These are phyloP conservation scores for Choanephora cucurbitarum DNA, from an alignment of 371 early-diverging fungal species.

Conservation along the genomic window DNA sequence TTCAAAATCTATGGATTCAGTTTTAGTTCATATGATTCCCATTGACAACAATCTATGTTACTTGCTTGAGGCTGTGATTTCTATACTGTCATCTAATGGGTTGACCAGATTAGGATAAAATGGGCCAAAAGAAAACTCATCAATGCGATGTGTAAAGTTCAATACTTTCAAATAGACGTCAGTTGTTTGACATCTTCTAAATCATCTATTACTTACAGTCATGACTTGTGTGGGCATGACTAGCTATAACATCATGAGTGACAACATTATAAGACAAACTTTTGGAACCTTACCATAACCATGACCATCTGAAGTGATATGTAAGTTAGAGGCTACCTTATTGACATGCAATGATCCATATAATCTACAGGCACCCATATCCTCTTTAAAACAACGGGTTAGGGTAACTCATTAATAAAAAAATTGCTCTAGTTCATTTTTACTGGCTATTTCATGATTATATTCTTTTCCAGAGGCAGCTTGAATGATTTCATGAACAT, in stretches of 20 bases:
- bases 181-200: too few relatives aligned
- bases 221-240: slow-evolving; percentile 63
- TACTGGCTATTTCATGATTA: slow-evolving; percentile 39
- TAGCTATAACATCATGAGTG: slow-evolving; percentile 22
- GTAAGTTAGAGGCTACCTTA: slow-evolving; percentile 87
- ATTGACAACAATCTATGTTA: too few relatives aligned
- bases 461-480: slow-evolving; percentile 45
- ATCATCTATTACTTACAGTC: slow-evolving; percentile 59
- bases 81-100: slow-evolving; percentile 83
- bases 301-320: slow-evolving; percentile 89
- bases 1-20: slow-evolving; percentile 71
- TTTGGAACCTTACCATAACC: slow-evolving; percentile 85
- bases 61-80: slow-evolving; percentile 62
- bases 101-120: slow-evolving; percentile 83
- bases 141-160: slow-evolving; percentile 94
- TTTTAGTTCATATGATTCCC: too few relatives aligned
- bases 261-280: too few relatives aligned
- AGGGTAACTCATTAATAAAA: background rate
- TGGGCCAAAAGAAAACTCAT: slow-evolving; percentile 87
- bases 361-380: slow-evolving; percentile 74
- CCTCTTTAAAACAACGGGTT: slow-evolving; percentile 38
- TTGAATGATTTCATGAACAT: slow-evolving; percentile 45
- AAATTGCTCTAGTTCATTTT: too few relatives aligned
- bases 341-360: slow-evolving; percentile 74
- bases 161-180: slow-evolving; percentile 55